Conservation (phyloP, 257 asterid genomes). For the Jacaranda mimosifolia region DNA sequence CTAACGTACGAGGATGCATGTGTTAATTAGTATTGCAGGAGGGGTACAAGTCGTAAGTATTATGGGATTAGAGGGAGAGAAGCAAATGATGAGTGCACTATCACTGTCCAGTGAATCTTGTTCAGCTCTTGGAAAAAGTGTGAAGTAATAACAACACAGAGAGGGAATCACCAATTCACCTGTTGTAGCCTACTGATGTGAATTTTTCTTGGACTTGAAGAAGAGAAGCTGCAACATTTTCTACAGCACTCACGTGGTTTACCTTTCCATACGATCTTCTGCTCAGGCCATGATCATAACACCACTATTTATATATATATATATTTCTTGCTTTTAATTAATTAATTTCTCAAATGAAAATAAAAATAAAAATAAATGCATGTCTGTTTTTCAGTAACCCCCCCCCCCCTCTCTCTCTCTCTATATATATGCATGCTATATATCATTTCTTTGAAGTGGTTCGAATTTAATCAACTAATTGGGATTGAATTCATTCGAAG, state of each 20-base stretch:
- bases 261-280: conserved; percentile 22
- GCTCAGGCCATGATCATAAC: not conserved
- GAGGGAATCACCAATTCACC: not conserved
- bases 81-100: conserved; percentile 51
- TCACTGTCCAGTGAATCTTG: conserved; percentile 40
- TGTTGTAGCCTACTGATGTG: conserved; percentile 32
- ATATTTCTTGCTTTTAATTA: too few relatives aligned
- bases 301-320: not conserved
- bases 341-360: too few relatives aligned
- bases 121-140: conserved; percentile 14
- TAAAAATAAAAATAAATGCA: too few relatives aligned
- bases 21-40: not conserved
- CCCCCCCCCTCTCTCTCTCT: too few relatives aligned
- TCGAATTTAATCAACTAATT: too few relatives aligned
- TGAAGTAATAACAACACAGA: conserved; percentile 1
- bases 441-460: too few relatives aligned
- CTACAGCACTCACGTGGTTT: conserved; percentile 47
- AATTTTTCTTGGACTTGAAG: conserved; percentile 44
- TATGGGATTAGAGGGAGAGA: conserved; percentile 27
- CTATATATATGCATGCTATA: not conserved
- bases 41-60: not conserved
- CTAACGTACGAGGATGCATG: too few relatives aligned
- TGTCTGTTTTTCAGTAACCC: too few relatives aligned
- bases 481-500: too few relatives aligned
- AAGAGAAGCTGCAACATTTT: conserved; percentile 22